Conservation (phyloP, 1,284 basidiomycete species). For the Abortiporus biennis region DNA sequence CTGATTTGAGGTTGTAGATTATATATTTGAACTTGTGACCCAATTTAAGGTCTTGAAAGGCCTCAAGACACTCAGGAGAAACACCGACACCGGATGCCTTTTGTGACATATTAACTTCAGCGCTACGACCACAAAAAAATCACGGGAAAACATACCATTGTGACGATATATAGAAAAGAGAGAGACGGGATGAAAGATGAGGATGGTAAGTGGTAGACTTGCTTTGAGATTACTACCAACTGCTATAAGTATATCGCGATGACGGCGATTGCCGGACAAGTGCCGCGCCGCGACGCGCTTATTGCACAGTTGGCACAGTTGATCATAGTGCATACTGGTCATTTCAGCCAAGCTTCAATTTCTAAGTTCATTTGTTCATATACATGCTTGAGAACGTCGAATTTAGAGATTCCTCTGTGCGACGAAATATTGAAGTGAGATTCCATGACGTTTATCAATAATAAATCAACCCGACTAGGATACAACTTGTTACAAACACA, state of each 20-base stretch:
- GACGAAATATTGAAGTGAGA: no score
- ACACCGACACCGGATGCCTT: constrained; percentile 79
- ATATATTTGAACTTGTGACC: constrained; percentile 86
- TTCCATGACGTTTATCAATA: no score
- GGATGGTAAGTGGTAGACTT: neutral
- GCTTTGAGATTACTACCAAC: constrained; percentile 1
- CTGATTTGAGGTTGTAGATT: constrained; percentile 68
- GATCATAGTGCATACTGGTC: no score
- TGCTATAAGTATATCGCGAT: constrained; percentile 10
- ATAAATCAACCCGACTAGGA: no score
- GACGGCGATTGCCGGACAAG: constrained; percentile 6
- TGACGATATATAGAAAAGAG: neutral
- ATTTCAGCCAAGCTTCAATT: no score
- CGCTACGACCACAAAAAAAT: no score
- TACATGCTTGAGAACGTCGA: no score
- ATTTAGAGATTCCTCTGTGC: no score
- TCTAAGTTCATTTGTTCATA: no score
- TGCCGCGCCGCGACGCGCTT: neutral
- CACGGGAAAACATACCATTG: constrained; percentile 4
- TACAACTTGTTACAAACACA: no score
- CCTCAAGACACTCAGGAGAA: constrained; percentile 50
- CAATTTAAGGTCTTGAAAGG: constrained; percentile 78
- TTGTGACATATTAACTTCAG: neutral
- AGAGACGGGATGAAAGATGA: constrained; percentile 1
- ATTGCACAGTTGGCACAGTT: neutral